Percentiles rank a stretch among this genome's conserved stretches.
These are phyloP conservation scores for Curvularia sp. DNA, from an alignment of 2,329 filamentous ascomycete genomes.

Conservation along the genomic window DNA sequence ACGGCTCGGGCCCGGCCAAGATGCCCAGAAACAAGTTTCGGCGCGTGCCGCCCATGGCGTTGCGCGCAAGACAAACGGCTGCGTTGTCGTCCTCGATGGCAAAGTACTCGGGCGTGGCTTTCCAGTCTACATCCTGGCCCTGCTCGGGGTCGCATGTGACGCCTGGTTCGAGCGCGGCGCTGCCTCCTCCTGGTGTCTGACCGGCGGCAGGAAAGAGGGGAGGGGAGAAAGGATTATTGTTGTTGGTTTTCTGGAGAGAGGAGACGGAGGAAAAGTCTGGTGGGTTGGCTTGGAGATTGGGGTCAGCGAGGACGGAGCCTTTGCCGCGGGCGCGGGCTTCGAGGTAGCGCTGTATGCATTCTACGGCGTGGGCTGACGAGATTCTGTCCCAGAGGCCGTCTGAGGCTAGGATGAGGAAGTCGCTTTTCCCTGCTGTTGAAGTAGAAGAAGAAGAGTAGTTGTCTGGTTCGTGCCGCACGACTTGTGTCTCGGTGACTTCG, in stretches of 20 bases:
- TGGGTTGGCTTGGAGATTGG: slow-evolving; percentile 16
- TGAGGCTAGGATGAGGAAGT: slow-evolving; percentile 71
- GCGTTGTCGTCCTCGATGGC: slow-evolving; percentile 61
- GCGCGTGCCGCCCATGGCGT: slow-evolving; percentile 60
- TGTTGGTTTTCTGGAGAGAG: background rate
- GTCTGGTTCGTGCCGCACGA: slow-evolving; percentile 52
- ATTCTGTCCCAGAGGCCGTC: slow-evolving; percentile 73
- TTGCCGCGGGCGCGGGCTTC: slow-evolving; percentile 45
- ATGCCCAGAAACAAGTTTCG: slow-evolving; percentile 51
- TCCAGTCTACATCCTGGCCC: slow-evolving; percentile 52
- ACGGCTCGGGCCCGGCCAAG: slow-evolving; percentile 43
- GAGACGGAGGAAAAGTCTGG: slow-evolving; percentile 15
- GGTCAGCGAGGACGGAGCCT: slow-evolving; percentile 29
- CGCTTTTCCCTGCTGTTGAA: slow-evolving; percentile 40
- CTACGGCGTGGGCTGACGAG: slow-evolving; percentile 64
- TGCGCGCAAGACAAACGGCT: slow-evolving; percentile 61
- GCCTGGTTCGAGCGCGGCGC: slow-evolving; percentile 37
- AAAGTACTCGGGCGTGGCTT: slow-evolving; percentile 54
- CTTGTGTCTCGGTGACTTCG: slow-evolving; percentile 64
- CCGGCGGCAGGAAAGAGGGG: background rate
- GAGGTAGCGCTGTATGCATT: slow-evolving; percentile 65
- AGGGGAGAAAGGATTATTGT: background rate
- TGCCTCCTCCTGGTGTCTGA: too few species aligned
- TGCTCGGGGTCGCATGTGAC: slow-evolving; percentile 44
- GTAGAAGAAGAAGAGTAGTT: background rate